Percentiles rank a stretch among this genome's conserved stretches.
These are phyloP conservation scores for Vanilla planifolia DNA, from an alignment of 106 monocot genomes.

Conservation along the genomic window DNA sequence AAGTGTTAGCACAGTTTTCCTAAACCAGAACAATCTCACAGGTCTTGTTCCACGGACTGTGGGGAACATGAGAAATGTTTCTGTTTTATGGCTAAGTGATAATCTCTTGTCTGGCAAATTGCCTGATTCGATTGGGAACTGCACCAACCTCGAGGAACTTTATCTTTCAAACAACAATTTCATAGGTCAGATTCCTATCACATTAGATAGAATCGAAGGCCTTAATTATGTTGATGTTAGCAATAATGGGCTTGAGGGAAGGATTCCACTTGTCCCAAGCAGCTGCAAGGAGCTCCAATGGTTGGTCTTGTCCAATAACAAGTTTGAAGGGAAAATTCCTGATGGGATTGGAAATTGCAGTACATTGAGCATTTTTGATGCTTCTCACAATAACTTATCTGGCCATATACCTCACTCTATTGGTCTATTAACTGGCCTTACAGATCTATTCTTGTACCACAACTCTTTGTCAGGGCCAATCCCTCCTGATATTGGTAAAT, in stretches of 20 bases:
- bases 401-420: conserved; percentile 62
- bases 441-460: conserved; percentile 28
- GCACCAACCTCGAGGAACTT: conserved; percentile 42
- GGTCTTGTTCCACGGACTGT: conserved; percentile 37
- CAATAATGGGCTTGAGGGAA: conserved; percentile 30
- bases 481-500: conserved; percentile 64
- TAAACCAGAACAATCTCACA: conserved; percentile 50
- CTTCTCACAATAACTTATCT: conserved; percentile 34
- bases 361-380: conserved; percentile 24
- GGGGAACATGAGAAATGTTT: conserved; percentile 29
- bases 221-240: conserved; percentile 37
- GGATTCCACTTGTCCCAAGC: conserved; percentile 32
- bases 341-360: conserved; percentile 44
- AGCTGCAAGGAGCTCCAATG: conserved; percentile 31
- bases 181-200: conserved; percentile 40
- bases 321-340: conserved; percentile 46
- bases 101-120: conserved; percentile 54
- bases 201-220: conserved; percentile 30
- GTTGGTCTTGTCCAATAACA: conserved; percentile 35
- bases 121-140: conserved; percentile 64
- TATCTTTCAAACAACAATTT: conserved; percentile 51
- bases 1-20: conserved; percentile 29
- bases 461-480: conserved; percentile 59
- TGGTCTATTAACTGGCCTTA: conserved; percentile 37
- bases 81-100: conserved; percentile 26